These are phyloP conservation scores for Aphanomyces stellatus DNA, from an alignment of 352 stramenopile species.

Conservation along the genomic window DNA sequence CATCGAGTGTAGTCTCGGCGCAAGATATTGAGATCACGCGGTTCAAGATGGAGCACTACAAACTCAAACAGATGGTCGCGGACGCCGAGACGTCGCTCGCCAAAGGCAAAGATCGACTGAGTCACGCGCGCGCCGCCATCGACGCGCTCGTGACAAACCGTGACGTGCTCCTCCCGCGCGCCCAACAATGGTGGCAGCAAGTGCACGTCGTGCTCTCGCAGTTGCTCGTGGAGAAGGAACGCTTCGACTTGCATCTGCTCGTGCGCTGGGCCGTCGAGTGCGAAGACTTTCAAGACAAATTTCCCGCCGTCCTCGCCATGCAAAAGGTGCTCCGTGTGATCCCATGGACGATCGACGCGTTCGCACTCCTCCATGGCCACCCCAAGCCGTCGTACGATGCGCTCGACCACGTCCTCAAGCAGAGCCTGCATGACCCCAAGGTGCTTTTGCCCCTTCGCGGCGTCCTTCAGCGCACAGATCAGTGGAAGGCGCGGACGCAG, in stretches of 20 bases:
- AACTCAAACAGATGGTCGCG: constrained; percentile 17
- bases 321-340: constrained; percentile 54
- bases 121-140: not conserved
- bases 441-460: constrained; percentile 47
- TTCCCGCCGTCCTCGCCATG: constrained; percentile 58
- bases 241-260: constrained; percentile 20
- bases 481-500: constrained; percentile 71
- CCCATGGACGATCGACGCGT: constrained; percentile 64
- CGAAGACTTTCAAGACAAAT: constrained; percentile 53
- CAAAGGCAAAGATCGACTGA: constrained; percentile 9
- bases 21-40: constrained; percentile 20
- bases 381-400: constrained; percentile 43
- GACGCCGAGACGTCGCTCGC: constrained; percentile 3
- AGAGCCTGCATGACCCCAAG: constrained; percentile 64
- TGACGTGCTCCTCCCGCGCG: constrained; percentile 8
- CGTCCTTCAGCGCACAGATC: constrained; percentile 66
- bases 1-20: constrained; percentile 1
- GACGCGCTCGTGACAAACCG: constrained; percentile 10
- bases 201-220: not conserved
- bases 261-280: constrained; percentile 21
- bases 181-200: constrained; percentile 14
- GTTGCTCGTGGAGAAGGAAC: constrained; percentile 11
- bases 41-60: constrained; percentile 22
- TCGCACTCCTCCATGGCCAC: constrained; percentile 68
- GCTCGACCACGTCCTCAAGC: constrained; percentile 46